Conservation (phyloP, 176 grass and related monocot genomes). For the Avena sativa region DNA sequence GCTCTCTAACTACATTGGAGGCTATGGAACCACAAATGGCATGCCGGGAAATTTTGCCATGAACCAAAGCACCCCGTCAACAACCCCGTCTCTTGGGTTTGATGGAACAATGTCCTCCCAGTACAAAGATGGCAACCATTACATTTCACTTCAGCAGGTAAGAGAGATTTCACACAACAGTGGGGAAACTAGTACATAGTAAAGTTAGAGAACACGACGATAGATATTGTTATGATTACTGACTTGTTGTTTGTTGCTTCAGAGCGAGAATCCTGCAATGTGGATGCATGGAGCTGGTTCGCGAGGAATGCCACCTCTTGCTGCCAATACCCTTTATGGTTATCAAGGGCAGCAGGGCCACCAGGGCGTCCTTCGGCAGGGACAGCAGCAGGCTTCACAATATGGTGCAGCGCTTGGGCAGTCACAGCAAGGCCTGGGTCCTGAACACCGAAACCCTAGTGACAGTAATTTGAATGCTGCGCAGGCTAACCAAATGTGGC, state of each 20-base stretch:
- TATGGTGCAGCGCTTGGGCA: slow-evolving; percentile 50
- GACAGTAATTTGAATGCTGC: slow-evolving; percentile 58
- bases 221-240: background rate
- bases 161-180: background rate
- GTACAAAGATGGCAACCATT: slow-evolving; percentile 74
- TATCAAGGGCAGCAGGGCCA: slow-evolving; percentile 67
- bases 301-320: slow-evolving; percentile 67
- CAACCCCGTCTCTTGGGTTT: slow-evolving; percentile 58
- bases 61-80: slow-evolving; percentile 62
- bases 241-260: background rate
- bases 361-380: slow-evolving; percentile 56
- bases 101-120: slow-evolving; percentile 64
- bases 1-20: slow-evolving; percentile 60
- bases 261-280: slow-evolving; percentile 74
- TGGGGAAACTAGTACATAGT: background rate
- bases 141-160: slow-evolving; percentile 79
- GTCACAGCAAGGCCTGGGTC: slow-evolving; percentile 54
- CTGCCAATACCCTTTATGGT: slow-evolving; percentile 63
- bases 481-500: slow-evolving; percentile 76
- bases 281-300: slow-evolving; percentile 76
- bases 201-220: background rate
- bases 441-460: slow-evolving; percentile 60
- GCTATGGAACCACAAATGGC: slow-evolving; percentile 61
- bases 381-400: slow-evolving; percentile 55
- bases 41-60: slow-evolving; percentile 66